These are phyloP conservation scores for Pichiaceae sp. DNA, from an alignment of 1,139 yeast species.

Conservation along the genomic window DNA sequence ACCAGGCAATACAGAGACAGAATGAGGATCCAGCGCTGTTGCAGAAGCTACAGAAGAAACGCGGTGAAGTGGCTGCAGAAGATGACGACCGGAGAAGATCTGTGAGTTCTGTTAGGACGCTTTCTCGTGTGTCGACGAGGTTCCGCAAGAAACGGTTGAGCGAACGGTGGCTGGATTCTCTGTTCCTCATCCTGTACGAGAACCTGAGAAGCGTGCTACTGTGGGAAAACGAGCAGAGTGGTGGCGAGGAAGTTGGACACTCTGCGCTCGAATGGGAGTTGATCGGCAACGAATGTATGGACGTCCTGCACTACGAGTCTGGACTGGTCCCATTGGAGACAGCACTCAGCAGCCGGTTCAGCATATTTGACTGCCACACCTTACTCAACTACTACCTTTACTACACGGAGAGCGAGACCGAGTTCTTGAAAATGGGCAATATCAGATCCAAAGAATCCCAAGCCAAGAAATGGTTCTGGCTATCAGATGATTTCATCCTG, in stretches of 20 bases:
- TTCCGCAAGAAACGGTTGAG: conserved; percentile 75
- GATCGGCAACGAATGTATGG: conserved; percentile 70
- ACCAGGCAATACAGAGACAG: conserved; percentile 1
- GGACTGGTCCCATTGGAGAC: conserved; percentile 76
- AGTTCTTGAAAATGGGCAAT: conserved; percentile 5
- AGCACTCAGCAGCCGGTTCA: conserved; percentile 68
- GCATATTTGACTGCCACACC: conserved; percentile 37
- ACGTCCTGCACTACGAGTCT: conserved; percentile 72
- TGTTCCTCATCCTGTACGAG: conserved; percentile 80
- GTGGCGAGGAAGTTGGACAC: conserved; percentile 51
- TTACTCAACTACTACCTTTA: conserved; percentile 23
- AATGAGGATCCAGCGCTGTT: too few relatives aligned
- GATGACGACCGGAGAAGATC: conserved; percentile 22
- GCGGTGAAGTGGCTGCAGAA: conserved; percentile 7
- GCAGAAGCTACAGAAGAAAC: conserved; percentile 4
- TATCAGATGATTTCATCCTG: conserved; percentile 18
- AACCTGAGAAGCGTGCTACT: conserved; percentile 79
- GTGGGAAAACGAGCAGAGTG: conserved; percentile 73
- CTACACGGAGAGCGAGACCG: conserved; percentile 11
- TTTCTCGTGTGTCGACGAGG: conserved; percentile 14
- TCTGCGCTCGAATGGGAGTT: conserved; percentile 92
- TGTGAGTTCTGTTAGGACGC: conserved; percentile 14
- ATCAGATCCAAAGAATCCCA: neutral
- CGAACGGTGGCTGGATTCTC: conserved; percentile 89
- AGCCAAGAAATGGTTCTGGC: conserved; percentile 3